Evolutionary conservation across 441 rosid species (phyloP).

Genomic region (Adansonia gregorii): DNA sequence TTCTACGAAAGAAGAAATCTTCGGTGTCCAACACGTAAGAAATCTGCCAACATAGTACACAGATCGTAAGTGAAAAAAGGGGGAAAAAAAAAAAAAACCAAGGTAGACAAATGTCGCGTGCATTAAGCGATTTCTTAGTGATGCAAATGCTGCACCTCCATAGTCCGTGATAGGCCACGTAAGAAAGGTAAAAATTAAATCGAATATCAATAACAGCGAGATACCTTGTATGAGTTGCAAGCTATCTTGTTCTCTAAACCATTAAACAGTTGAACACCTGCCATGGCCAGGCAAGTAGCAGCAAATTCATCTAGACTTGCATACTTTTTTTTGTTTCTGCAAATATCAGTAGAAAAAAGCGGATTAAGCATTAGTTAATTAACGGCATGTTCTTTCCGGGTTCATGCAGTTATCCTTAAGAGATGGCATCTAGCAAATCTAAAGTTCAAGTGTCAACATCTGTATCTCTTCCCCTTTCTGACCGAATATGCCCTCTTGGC

Average conservation of each 20-base stretch:
- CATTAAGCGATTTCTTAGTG: neutral
- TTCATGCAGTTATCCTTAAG: too few relatives aligned
- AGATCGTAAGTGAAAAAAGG: neutral
- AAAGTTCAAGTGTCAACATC: too few relatives aligned
- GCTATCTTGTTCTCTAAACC: constrained; percentile 95
- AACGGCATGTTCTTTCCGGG: neutral
- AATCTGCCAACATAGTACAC: constrained; percentile 49
- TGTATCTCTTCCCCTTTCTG: too few relatives aligned
- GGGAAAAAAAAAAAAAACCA: neutral
- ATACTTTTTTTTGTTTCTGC: constrained; percentile 82
- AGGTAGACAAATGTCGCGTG: neutral
- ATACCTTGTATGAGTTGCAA: constrained; percentile 87
- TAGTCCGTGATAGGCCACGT: neutral
- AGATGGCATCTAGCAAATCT: too few relatives aligned
- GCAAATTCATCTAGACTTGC: constrained; percentile 63
- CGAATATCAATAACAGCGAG: constrained; percentile 20
- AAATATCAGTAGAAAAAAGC: constrained; percentile 18
- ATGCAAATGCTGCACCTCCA: neutral
- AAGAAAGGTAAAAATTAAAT: neutral
- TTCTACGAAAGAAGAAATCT: constrained; percentile 79
- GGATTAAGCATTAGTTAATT: neutral
- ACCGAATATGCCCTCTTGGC: too few relatives aligned
- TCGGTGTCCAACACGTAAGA: constrained; percentile 96
- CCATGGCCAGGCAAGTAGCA: constrained; percentile 73
- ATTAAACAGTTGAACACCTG: constrained; percentile 70